These are phyloP conservation scores for Cicer bijugum DNA, from an alignment of 306 rosid genomes.

Conservation along the genomic window DNA sequence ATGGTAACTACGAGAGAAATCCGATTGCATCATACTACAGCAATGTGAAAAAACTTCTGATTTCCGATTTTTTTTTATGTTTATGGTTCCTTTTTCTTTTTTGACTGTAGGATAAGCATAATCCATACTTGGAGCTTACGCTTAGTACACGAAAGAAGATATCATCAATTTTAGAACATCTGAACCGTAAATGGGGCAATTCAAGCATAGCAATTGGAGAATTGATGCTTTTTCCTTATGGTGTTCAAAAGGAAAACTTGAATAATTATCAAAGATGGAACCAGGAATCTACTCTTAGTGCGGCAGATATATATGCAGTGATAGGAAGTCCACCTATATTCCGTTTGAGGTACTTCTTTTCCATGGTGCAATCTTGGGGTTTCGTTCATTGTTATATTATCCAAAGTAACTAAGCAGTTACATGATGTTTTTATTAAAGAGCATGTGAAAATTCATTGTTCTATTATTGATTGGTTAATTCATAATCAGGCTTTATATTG, in stretches of 20 bases:
- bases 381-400: constrained; percentile 38
- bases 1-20: constrained; percentile 63
- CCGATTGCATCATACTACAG: neutral
- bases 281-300: constrained; percentile 77
- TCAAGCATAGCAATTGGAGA: constrained; percentile 88
- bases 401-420: constrained; percentile 8
- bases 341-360: constrained; percentile 76
- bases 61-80: neutral
- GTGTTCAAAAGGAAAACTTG: constrained; percentile 68
- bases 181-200: constrained; percentile 94
- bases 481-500: constrained; percentile 9
- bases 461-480: constrained; percentile 25
- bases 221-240: constrained; percentile 81
- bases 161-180: constrained; percentile 93
- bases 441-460: constrained; percentile 13
- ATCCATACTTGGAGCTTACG: constrained; percentile 94
- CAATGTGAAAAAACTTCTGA: constrained; percentile 37
- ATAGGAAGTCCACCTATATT: constrained; percentile 81
- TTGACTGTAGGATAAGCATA: constrained; percentile 74
- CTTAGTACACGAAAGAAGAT: constrained; percentile 87
- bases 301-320: constrained; percentile 75
- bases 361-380: constrained; percentile 30
- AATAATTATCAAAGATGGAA: constrained; percentile 73
- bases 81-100: neutral
- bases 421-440: constrained; percentile 2